These are phyloP conservation scores for Hypoxylon sp. DNA, from an alignment of 2,329 filamentous ascomycete genomes.

Conservation along the genomic window DNA sequence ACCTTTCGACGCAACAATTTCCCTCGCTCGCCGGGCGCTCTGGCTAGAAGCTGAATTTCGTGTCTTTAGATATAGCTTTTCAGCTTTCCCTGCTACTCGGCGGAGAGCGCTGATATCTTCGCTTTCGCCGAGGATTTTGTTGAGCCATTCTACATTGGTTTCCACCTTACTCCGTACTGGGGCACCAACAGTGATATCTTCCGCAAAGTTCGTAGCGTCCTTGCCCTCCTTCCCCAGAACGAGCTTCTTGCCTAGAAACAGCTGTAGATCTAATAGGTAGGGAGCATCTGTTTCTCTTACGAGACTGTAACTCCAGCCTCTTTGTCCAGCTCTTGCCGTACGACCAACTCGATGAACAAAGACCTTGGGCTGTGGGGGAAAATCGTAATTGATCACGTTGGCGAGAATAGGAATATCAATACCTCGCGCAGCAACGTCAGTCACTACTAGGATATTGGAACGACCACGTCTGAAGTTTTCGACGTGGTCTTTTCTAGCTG, in stretches of 20 bases:
- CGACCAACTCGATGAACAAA: conserved; percentile 97
- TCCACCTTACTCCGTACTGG: conserved; percentile 82
- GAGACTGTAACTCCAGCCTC: conserved; percentile 95
- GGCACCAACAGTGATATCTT: conserved; percentile 87
- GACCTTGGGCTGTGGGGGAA: conserved; percentile 95
- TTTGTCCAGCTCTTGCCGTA: conserved; percentile 92
- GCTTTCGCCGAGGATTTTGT: conserved; percentile 81
- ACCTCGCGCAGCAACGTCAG: conserved; percentile 95
- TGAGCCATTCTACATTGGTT: conserved; percentile 84
- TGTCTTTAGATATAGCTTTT: conserved; percentile 92
- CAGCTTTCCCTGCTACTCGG: conserved; percentile 85
- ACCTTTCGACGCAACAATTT: conserved; percentile 77
- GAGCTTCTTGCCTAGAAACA: conserved; percentile 90
- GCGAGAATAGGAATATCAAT: conserved; percentile 97
- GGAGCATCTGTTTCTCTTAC: conserved; percentile 90
- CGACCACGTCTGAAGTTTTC: conserved; percentile 88
- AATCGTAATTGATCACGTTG: conserved; percentile 99
- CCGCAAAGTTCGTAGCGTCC: conserved; percentile 77
- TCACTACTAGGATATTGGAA: conserved; percentile 93
- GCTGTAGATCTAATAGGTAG: conserved; percentile 92
- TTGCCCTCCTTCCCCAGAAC: conserved; percentile 77
- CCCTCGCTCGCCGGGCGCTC: conserved; percentile 89
- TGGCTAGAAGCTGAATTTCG: conserved; percentile 91
- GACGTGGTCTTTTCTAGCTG: conserved; percentile 91
- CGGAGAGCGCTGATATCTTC: conserved; percentile 80